Evolutionary conservation across 805 yeast species (phyloP), one percentile per base, ranked within the genome.

Genomic region (Metschnikowia continentalis): DNA sequence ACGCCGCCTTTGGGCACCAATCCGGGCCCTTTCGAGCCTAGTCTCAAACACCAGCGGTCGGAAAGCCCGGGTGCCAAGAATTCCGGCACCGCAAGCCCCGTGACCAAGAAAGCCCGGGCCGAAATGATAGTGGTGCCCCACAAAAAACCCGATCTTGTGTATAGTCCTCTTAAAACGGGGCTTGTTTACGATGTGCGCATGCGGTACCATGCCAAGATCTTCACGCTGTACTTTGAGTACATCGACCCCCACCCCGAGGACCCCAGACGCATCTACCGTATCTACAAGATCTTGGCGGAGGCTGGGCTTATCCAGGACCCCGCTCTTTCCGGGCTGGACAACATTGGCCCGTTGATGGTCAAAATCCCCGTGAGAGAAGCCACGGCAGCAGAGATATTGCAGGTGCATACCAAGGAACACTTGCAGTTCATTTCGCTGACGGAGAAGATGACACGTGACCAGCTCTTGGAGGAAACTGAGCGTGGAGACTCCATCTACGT

Each of bases 181-280:
- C 72, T 94, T 6, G 92, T 96, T 52, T 94, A 94, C 69, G 99
- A 94, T 67, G 97, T 90, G 19, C 78, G 98, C 55, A 94, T 94
- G 98, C 78, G 99, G 54, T 94, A 92, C 67, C 99, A 94, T 66
- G 96, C 97, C 37, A 89, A 90, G 64, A 85, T 94, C 48, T 91
- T 88, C 70, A 89, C 96, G 3, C 86, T 94, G 1, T 89, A 92
- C 59, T 88, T 82, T 61, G 97, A 92, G 67, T 92, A 92, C 68
- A 89, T 92, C 47, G 99, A 94, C 64, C 99, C 98, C 2, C 99
- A 94, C 65, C 99, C 99, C 4, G 99, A 94, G 67, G 99, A 94
- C 64, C 99, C 99, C 10, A 79, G 99, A 55, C 82, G 99, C 59
- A 91, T 92, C 35, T 94, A 91, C 69, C 79, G 98, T 50, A 88